These are phyloP conservation scores for Inonotus hispidus DNA, from an alignment of 1,284 basidiomycete species.

Conservation along the genomic window DNA sequence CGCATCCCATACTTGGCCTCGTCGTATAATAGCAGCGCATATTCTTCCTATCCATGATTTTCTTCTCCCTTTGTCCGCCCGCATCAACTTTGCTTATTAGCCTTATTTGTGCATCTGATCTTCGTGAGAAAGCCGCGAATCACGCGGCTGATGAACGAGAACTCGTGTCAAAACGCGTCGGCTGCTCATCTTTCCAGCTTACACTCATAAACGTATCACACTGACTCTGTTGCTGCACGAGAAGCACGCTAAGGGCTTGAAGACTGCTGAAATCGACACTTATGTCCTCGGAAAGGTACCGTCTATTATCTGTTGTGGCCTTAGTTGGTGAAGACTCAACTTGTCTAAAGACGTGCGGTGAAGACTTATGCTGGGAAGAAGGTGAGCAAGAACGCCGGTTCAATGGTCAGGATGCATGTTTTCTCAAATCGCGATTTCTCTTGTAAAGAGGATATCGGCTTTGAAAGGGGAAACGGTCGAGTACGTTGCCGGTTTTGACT, in stretches of 20 bases:
- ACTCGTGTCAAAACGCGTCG: neutral
- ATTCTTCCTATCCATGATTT: neutral
- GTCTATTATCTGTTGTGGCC: neutral
- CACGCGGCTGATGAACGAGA: neutral
- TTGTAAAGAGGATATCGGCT: constrained; percentile 1
- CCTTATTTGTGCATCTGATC: neutral
- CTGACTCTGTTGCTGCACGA: neutral
- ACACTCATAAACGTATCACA: neutral
- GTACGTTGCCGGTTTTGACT: neutral
- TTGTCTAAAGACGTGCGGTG: neutral
- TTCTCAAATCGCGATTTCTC: neutral
- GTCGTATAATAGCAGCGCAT: neutral
- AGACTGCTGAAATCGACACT: neutral
- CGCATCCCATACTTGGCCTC: neutral
- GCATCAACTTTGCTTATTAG: no score
- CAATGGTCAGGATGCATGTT: neutral
- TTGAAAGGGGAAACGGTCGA: neutral
- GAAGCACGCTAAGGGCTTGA: neutral
- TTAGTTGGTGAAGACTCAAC: neutral
- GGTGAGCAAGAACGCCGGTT: neutral
- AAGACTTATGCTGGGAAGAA: constrained; percentile 12
- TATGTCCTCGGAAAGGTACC: constrained; percentile 7
- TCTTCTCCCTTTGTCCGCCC: no score
- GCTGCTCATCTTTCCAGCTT: neutral
- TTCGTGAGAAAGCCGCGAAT: neutral